phyloP scores from a whole-genome alignment of 2,329 filamentous ascomycete genomes.

The Fusarium nygamai region DNA sequence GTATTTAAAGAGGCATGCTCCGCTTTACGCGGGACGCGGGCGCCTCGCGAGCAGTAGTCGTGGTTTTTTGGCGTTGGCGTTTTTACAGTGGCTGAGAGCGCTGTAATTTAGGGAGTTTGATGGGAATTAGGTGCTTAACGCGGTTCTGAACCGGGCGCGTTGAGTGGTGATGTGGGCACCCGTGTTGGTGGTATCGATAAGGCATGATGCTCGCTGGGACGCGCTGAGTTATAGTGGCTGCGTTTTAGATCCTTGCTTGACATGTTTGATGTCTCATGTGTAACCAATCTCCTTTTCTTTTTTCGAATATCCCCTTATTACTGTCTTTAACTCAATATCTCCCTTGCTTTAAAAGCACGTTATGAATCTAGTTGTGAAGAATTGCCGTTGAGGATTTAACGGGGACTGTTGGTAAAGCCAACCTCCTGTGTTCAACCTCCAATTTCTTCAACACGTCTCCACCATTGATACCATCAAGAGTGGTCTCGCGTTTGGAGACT shows the following conservation, averaged over 20 bases:
- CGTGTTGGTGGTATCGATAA: slow-evolving; percentile 24
- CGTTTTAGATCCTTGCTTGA: slow-evolving; percentile 27
- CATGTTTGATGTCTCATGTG: slow-evolving; percentile 9
- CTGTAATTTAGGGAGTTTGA: slow-evolving; percentile 1
- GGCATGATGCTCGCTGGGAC: slow-evolving; percentile 26
- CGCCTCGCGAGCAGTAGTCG: slow-evolving; percentile 15
- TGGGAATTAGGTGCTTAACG: slow-evolving; percentile 27
- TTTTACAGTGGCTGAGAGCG: slow-evolving; percentile 3
- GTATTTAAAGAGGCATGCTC: slow-evolving; percentile 38
- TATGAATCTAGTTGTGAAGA: background rate
- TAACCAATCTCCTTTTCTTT: background rate
- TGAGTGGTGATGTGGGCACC: slow-evolving; percentile 18
- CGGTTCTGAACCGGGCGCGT: slow-evolving; percentile 15
- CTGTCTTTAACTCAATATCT: background rate
- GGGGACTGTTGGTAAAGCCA: slow-evolving; percentile 16
- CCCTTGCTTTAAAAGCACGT: background rate
- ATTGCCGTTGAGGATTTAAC: background rate
- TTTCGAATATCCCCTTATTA: background rate
- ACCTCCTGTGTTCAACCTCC: slow-evolving; percentile 18
- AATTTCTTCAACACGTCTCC: slow-evolving; percentile 34
- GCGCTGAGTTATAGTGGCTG: slow-evolving; percentile 30
- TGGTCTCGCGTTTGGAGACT: slow-evolving; percentile 19
- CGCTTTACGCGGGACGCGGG: slow-evolving; percentile 23
- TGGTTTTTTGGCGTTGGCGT: slow-evolving; percentile 33
- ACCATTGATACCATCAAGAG: slow-evolving; percentile 13